These are phyloP conservation scores for Furcasterigmium sp. DNA, from an alignment of 2,329 filamentous ascomycete species.

Conservation along the genomic window DNA sequence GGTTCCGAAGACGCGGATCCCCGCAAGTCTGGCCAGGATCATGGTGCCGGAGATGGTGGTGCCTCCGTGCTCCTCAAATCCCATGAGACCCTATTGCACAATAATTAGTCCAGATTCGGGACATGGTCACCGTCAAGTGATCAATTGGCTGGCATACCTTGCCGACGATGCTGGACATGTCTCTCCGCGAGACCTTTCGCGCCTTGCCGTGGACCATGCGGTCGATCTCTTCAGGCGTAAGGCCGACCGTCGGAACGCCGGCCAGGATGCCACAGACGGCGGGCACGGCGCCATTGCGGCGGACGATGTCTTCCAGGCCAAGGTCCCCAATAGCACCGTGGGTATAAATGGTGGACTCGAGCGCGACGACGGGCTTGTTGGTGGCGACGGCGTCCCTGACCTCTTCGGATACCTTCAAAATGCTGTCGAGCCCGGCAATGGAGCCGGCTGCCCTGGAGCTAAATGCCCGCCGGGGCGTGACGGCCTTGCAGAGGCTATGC, in stretches of 20 bases:
- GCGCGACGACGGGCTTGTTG: conserved; percentile 78
- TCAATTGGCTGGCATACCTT: conserved; percentile 54
- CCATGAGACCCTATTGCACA: conserved; percentile 49
- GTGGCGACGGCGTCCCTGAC: conserved; percentile 70
- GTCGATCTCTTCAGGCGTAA: conserved; percentile 66
- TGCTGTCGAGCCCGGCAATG: conserved; percentile 23
- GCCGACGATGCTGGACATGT: conserved; percentile 77
- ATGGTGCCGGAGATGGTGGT: conserved; percentile 94
- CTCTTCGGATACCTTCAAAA: conserved; percentile 75
- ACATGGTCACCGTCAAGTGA: too few relatives aligned
- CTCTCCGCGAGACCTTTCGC: conserved; percentile 80
- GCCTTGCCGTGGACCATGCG: conserved; percentile 65
- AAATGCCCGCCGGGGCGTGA: too few relatives aligned
- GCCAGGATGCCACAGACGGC: conserved; percentile 87
- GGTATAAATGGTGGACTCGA: conserved; percentile 96
- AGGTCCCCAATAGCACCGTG: conserved; percentile 75
- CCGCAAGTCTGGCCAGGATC: conserved; percentile 78
- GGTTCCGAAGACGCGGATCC: conserved; percentile 90
- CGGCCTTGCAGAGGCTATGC: too few relatives aligned
- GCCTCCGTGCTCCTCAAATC: conserved; percentile 72
- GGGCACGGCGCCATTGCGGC: conserved; percentile 75
- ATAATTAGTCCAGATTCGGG: not conserved
- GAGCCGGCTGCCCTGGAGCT: too few relatives aligned
- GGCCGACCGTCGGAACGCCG: conserved; percentile 76
- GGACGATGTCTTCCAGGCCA: conserved; percentile 74